Base-by-base conservation (phyloP, 1,284 basidiomycete species). In the Malassezia pachydermatis region DNA sequence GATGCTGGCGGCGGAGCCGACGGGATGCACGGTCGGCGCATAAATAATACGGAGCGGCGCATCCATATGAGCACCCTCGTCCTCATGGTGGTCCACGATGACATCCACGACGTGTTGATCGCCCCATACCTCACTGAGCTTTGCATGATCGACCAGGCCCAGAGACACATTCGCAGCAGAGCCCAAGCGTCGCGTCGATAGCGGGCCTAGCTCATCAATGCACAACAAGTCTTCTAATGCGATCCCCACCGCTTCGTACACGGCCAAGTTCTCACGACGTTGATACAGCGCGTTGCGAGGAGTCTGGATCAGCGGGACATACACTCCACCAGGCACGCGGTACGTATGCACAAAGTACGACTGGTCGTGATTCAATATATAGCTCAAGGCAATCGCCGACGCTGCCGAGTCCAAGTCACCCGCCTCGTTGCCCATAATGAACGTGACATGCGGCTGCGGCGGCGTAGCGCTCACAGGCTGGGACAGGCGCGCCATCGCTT, bases 81-180 rank as follows among this genome's bases (percentile, higher is more conserved):
- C 89, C 34, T 79, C 81, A 71, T 98, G 90, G 69, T 98, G 92
- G 71, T 98, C 92, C n/a, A 98, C 75, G 43, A 96, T 76, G 2
- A 84, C 81, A 1, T 80, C 76, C 4, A 96, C 87, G 8, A 73
- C 72, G 6, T 60, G 49, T 22, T 72, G 67, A 5, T 41, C 45
- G 19, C 47, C 53, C 63, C 63, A 65, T 1, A 54, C 54, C 6
- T 51, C 45, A 4, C 48, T 50, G 14, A 65, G 46, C 13, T 48
- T 42, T 1, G 58, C 43, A 41, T 64, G 62, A 28, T 64, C 62
- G 28, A 64, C 62, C 28, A 64, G 37, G 6, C 58, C 62, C 14
- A 64, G 35, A 9, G 48, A 53, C 10, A 61, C 57, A 28, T 58
- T 46, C 3, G 43, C 27, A 3, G 42, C 42, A 0, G 58, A 50